phyloP scores from a whole-genome alignment of 2,329 filamentous ascomycete species.

The Fusarium foetens region DNA sequence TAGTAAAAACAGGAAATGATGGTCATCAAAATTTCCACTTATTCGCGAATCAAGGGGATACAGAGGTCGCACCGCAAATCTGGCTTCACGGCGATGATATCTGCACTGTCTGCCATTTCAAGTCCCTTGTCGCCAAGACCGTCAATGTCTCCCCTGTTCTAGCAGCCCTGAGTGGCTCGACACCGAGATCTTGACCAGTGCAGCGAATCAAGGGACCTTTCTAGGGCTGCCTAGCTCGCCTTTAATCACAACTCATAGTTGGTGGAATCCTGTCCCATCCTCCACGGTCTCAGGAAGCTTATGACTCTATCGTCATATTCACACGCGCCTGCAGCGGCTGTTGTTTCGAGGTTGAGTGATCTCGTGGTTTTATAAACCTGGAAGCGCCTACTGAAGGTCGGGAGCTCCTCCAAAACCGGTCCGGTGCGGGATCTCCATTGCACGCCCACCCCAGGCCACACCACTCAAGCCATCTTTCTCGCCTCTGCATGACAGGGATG shows the following conservation, averaged over 20 bases:
- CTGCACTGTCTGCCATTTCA: conserved; percentile 24
- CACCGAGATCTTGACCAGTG: conserved; percentile 36
- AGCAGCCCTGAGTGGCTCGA: conserved; percentile 21
- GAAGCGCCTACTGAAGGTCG: conserved; percentile 17
- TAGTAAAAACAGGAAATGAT: conserved; percentile 10
- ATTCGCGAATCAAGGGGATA: conserved; percentile 3
- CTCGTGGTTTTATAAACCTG: conserved; percentile 18
- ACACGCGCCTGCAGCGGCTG: conserved; percentile 37
- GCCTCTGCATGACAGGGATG: conserved; percentile 38
- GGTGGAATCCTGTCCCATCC: neutral
- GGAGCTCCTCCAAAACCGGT: conserved; percentile 33
- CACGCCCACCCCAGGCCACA: conserved; percentile 33
- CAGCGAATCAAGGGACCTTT: conserved; percentile 32
- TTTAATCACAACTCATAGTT: neutral
- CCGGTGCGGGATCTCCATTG: conserved; percentile 38
- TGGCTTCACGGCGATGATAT: conserved; percentile 1
- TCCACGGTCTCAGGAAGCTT: neutral
- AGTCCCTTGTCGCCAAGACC: conserved; percentile 40
- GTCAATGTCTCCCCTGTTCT: conserved; percentile 29
- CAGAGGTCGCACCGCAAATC: conserved; percentile 25
- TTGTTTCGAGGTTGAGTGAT: conserved; percentile 20
- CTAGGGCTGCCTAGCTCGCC: conserved; percentile 1
- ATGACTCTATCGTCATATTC: neutral
- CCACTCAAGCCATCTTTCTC: conserved; percentile 30
- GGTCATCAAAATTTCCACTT: conserved; percentile 20